phyloP scores from a whole-genome alignment of 495 filamentous ascomycete species.

The Annulohypoxylon maeteangense region DNA sequence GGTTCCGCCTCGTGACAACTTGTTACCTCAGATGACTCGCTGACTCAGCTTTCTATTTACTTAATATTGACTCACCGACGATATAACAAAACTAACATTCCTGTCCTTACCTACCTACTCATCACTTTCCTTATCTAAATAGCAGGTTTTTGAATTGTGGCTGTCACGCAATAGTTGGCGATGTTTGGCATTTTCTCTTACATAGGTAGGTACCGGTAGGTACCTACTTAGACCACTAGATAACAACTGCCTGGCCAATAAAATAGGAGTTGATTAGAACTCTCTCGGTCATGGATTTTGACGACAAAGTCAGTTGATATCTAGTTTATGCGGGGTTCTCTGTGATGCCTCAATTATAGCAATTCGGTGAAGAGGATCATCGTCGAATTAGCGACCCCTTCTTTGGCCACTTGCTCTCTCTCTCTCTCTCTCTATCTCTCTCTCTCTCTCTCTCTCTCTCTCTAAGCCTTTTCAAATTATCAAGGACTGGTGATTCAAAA shows the following conservation, averaged over 20 bases:
- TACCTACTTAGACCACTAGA: not conserved
- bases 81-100: not conserved
- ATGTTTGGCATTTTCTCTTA: not conserved
- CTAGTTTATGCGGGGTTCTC: slow-evolving; percentile 5
- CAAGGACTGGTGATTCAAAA: not conserved
- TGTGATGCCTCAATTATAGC: not conserved
- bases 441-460: too few relatives aligned
- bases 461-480: too few relatives aligned
- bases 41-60: not conserved
- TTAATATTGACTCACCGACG: not conserved
- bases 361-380: slow-evolving; percentile 36
- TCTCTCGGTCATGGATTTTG: slow-evolving; percentile 9
- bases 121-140: not conserved
- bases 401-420: not conserved
- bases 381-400: not conserved
- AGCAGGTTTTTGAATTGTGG: not conserved
- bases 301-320: not conserved
- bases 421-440: too few relatives aligned
- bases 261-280: not conserved
- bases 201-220: too few relatives aligned
- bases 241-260: slow-evolving; percentile 10
- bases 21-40: not conserved
- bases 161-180: not conserved
- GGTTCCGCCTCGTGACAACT: too few relatives aligned
- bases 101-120: not conserved